Evolutionary conservation across 1,284 basidiomycete genomes (phyloP), one percentile per base, ranked within the genome.

Genomic region (Fomitopsis pinicola): DNA sequence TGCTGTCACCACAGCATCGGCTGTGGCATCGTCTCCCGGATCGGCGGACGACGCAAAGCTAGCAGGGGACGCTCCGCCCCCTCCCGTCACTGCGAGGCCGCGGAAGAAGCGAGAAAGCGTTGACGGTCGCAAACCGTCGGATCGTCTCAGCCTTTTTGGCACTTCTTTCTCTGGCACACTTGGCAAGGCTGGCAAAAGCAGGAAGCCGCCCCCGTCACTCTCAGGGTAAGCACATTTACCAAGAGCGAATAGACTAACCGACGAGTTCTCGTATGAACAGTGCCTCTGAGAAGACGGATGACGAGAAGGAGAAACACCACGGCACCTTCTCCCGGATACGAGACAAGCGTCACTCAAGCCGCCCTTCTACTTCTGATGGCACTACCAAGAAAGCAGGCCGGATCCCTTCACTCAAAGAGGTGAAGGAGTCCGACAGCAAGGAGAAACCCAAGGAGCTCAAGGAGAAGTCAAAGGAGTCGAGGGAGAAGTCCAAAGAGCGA

Each of bases 131-230:
- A 88, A 80, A 69, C 71, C 73, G 38, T 71, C 76, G 53, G 87
- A 91, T 54, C 77, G 90, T n/a, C 74, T 89, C 50, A 92, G 91
- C 71, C 86, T 95, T 67, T 94, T 95, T 70, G 89, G 89, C 19
- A 81, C 77, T 7, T 67, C 83, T 7, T 85, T 89, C 67, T 72
- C 76, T 22, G 78, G 80, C 0, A 78, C 84, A 7, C 68, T 91
- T 60, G 82, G 85, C 38, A 89, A 89, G 69, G 77, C 78, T 60
- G 82, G 84, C 42, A 89, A 89, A 69, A 77, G 78, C 57, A 78
- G 94, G 64, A 96, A 96, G 72, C 93, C 93, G 1, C 80, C 92
- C 3, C 94, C 94, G 14, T 83, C 83, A 70, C 84, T 86, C 66
- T 83, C 83, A 50, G 75, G 77, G 82, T 86, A 72, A 67, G 82